Base-by-base conservation (phyloP, 75 land plant species). In the Gnetum montanum region DNA sequence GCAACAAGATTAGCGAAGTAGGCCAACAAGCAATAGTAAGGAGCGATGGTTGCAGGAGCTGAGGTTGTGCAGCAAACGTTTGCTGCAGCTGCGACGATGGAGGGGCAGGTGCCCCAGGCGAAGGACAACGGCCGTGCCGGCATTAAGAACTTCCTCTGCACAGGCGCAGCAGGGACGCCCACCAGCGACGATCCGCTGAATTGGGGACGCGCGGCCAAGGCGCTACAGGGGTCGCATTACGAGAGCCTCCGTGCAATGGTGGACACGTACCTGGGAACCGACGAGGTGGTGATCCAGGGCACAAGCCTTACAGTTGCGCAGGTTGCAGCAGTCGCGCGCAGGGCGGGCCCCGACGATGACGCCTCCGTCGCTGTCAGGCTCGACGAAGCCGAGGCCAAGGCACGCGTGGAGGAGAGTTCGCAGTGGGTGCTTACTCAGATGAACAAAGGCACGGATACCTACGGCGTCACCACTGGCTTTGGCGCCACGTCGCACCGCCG, bases 241-340 rank as follows among this genome's bases (percentile, higher is more conserved):
- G 84, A 84, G 1, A 84, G 84, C 56, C 73, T 84, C 52, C 79
- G 70, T 69, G 48, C 65, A 2, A 80, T 83, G 81, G 75, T 84
- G 66, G 65, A 57, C 64, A 76, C 78, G 57, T 60, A 38, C 20
- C 75, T 54, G 60, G 34, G 72, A 58, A 57, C 52, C 58, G 63
- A 68, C n/a, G 34, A 31, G 19, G 77, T 82, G 1, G 43, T 35
- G 44, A 71, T 86, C 38, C 72, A 75, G 15, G 90, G 90, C 0
- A 64, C 63, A 49, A 71, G 62, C 23, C 57, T 87, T 41, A 84
- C 78, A 0, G 57, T 87, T 16, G 68, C 78, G 1, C 78, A 87
- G 53, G 91, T 87, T 45, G 71, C 84, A 2, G 54, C 54, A 6
- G 4, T 52, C 0, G 81, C 87, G 16, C 50, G 73, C n/a, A 56